Base-by-base conservation (phyloP, 371 early-diverging fungal genomes). In the Batkoa obscura region DNA sequence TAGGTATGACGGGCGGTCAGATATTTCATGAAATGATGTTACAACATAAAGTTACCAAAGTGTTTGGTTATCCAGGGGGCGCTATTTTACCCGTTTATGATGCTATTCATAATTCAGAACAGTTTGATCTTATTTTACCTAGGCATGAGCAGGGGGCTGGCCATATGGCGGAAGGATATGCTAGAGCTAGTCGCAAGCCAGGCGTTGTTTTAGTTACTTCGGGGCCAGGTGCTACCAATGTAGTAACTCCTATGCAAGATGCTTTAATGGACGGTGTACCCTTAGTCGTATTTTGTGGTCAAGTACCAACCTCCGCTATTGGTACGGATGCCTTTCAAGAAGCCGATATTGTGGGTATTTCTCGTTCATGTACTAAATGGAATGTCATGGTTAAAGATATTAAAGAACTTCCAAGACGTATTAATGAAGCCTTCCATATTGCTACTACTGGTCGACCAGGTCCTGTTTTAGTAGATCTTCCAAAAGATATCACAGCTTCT, bases 11-110 rank as follows among this genome's bases (percentile, higher is more conserved):
- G n/a, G 96, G 96, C 60, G 96, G 96, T 43, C 82, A 94, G 68
- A 94, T 96, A 63, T 93, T 96, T 64, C 96, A 96, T 68, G 91
- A 94, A 62, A 91, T 93, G 94, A 91, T 96, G 91, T 72, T 89
- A 52, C 74, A 87, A 50, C 90, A 93, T 58, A 73, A 75, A 51
- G 96, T 96, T 31, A 82, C 90, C 66, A 84, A 86, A 59, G 75
- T 94, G 48, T 95, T 95, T 74, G 97, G 97, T 10, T 96, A 96
- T 64, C 93, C 94, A 43, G 97, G 94, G 57, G 94, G 94, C 55
- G 95, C 97, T 17, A 93, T 93, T 63, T 74, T 93, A 56, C 97
- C 95, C 10, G 94, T 96, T 2, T 94, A 89, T 68, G 94, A 93
- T 69, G 95, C 97, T 49, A 96, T 96, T 64, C 78, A 96, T 75